Evolutionary conservation across 768 basidiomycete species (phyloP), one percentile per base, ranked within the genome.

Genomic region (Trametes sanguinea): DNA sequence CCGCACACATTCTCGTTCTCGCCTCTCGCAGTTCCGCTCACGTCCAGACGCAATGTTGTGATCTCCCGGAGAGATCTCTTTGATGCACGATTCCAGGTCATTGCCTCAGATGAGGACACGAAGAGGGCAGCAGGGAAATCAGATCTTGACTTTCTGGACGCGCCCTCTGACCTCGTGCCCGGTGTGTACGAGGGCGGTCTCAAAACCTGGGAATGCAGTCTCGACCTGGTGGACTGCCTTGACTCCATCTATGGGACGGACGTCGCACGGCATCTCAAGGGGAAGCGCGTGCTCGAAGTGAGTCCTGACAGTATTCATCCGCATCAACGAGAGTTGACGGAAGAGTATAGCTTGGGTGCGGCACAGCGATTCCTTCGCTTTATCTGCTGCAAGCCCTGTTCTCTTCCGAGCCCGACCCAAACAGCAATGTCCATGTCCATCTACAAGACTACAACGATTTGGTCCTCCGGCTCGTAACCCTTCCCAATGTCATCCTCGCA

Each of bases 141-240:
- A 0, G 81, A 81, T 0, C 76, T 89, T 0, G 78, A 81, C 11
- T 92, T 89, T 60, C 77, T 96, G 16, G 89, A 94, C 65, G 85
- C 88, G 1, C 90, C 90, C 0, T 93, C 94, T 0, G 96, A 98
- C 74, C 83, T 99, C 13, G 85, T 98, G 3, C 90, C 94, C 2
- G 88, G 94, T 1, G 81, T 94, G 0, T 98, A 99, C 67, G 96
- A 99, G 76, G 96, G 96, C 22, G 96, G 96, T 5, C 73, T 98
- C 54, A 98, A 98, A 75, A 98, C 95, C 2, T 99, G 96, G 96
- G 96, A 99, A 73, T 96, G 94, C 66, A 90, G 92, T 51, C 75
- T 95, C 13, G 96, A 98, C 73, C 79, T 98, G 2, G 91, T 90
- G 0, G 80, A 84, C 37, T 89, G 87, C 66, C 76, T 92, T 11